Evolutionary conservation across 495 filamentous ascomycete species (phyloP).

Genomic region (Neurospora africana): DNA sequence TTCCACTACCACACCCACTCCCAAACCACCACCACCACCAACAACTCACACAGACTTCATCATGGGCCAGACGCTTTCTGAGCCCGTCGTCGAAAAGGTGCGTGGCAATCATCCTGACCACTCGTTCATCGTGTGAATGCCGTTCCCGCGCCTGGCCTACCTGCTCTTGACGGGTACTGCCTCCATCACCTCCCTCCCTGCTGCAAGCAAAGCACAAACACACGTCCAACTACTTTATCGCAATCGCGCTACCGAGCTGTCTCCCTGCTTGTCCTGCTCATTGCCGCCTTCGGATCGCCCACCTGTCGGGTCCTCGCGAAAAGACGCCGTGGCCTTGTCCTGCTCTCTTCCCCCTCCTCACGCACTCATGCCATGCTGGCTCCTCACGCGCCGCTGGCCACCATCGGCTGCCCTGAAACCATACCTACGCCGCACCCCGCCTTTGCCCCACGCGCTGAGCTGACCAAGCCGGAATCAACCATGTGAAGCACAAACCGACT

Average conservation of each 20-base stretch:
- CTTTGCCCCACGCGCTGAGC: neutral
- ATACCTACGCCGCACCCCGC: neutral
- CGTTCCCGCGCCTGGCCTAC: neutral
- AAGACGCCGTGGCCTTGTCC: neutral
- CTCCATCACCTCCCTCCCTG: neutral
- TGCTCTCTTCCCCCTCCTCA: neutral
- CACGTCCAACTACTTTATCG: neutral
- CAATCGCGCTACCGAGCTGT: neutral
- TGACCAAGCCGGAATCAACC: neutral
- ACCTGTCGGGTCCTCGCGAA: neutral
- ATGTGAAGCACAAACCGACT: neutral
- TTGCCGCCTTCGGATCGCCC: neutral
- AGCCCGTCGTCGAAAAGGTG: conserved; percentile 98
- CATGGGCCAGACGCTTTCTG: conserved; percentile 99
- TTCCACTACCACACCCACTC: conserved; percentile 11
- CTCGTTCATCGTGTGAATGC: neutral
- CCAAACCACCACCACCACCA: conserved; percentile 5
- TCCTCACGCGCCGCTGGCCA: conserved; percentile 2
- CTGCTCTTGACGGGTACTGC: neutral
- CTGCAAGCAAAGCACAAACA: neutral
- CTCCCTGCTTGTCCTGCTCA: neutral
- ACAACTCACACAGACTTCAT: conserved; percentile 16
- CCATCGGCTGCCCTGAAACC: conserved; percentile 3
- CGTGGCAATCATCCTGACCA: conserved; percentile 22
- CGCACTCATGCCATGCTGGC: neutral